A percentile compares a stretch with the other conserved stretches of the same genome.
phyloP scores from a whole-genome alignment of 2,329 filamentous ascomycete species.

The Venturia asperata region DNA sequence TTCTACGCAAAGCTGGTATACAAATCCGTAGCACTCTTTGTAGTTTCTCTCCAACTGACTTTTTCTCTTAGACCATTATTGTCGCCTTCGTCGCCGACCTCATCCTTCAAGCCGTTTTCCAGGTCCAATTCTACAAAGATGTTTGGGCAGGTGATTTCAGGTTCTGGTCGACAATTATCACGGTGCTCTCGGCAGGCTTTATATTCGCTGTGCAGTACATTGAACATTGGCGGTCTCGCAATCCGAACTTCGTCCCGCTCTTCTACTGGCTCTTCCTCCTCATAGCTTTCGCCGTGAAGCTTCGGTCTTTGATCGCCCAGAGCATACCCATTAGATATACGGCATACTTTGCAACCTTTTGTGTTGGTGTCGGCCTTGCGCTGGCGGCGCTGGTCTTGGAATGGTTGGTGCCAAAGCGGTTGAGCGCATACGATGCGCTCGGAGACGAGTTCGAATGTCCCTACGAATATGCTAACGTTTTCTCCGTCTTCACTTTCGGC shows the following conservation, averaged over 20 bases:
- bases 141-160: slow-evolving; percentile 77
- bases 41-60: neutral
- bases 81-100: slow-evolving; percentile 61
- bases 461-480: slow-evolving; percentile 86
- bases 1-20: slow-evolving; percentile 87
- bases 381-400: slow-evolving; percentile 68
- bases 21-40: neutral
- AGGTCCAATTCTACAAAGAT: slow-evolving; percentile 61
- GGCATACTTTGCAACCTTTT: slow-evolving; percentile 72
- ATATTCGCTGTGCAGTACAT: slow-evolving; percentile 77
- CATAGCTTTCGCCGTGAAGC: slow-evolving; percentile 70
- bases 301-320: slow-evolving; percentile 77
- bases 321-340: slow-evolving; percentile 59
- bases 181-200: slow-evolving; percentile 63
- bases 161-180: slow-evolving; percentile 71
- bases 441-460: slow-evolving; percentile 65
- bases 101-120: slow-evolving; percentile 64
- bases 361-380: slow-evolving; percentile 62
- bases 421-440: slow-evolving; percentile 60
- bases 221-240: slow-evolving; percentile 74
- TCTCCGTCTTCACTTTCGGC: slow-evolving; percentile 86
- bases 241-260: slow-evolving; percentile 79
- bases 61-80: slow-evolving; percentile 49
- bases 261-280: slow-evolving; percentile 90
- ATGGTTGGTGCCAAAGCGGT: slow-evolving; percentile 77